Evolutionary conservation across 73 alveolate species (phyloP).

Genomic region (Tetrahymena elliotti): DNA sequence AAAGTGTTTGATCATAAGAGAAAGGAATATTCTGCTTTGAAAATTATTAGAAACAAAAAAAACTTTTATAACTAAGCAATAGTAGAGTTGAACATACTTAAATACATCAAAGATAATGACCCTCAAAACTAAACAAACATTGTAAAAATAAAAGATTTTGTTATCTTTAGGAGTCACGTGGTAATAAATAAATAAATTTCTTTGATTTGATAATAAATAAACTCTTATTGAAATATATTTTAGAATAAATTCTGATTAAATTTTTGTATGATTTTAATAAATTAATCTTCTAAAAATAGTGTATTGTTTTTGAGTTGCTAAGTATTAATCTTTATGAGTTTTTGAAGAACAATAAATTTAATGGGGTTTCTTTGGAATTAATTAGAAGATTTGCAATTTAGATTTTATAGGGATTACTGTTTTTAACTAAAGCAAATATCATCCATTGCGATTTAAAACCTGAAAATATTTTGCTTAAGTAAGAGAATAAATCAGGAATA

Average conservation of each 20-base stretch:
- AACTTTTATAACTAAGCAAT: conserved; percentile 30
- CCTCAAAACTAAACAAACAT: conserved; percentile 27
- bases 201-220: not conserved
- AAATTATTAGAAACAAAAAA: conserved; percentile 31
- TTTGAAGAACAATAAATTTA: conserved; percentile 60
- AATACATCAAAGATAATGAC: conserved; percentile 35
- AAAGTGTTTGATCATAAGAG: conserved; percentile 47
- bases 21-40: conserved; percentile 12
- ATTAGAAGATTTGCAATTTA: conserved; percentile 69
- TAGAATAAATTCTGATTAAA: too few species aligned
- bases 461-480: conserved; percentile 64
- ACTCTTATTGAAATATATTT: too few species aligned
- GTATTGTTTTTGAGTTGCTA: conserved; percentile 67
- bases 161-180: conserved; percentile 38
- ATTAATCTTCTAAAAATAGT: conserved; percentile 2
- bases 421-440: conserved; percentile 48
- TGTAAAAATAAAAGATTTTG: conserved; percentile 37
- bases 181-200: not conserved
- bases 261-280: not conserved
- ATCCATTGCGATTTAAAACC: conserved; percentile 89
- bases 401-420: conserved; percentile 55
- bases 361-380: conserved; percentile 59
- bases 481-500: conserved; percentile 59
- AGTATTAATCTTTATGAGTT: conserved; percentile 68
- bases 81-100: conserved; percentile 26